Evolutionary conservation across 768 basidiomycete genomes (phyloP).

Genomic region (Boletus pseudopeckii): DNA sequence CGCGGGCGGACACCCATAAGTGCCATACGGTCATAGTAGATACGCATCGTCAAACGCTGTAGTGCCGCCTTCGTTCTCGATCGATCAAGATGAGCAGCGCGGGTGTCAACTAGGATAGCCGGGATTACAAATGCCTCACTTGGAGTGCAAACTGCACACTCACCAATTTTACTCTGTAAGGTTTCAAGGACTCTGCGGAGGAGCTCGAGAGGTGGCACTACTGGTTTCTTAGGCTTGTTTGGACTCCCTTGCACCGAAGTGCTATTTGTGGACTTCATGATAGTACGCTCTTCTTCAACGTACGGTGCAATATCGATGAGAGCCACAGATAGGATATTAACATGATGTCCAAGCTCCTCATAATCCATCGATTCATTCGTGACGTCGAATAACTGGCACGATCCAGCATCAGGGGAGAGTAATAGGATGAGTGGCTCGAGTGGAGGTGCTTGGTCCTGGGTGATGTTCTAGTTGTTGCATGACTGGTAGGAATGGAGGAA

Average conservation of each 20-base stretch:
- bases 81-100: constrained; percentile 72
- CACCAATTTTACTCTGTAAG: constrained; percentile 62
- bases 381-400: constrained; percentile 49
- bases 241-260: constrained; percentile 21
- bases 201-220: constrained; percentile 44
- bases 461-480: not conserved
- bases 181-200: constrained; percentile 47
- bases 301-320: constrained; percentile 59
- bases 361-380: constrained; percentile 57
- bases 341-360: constrained; percentile 51
- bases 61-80: constrained; percentile 68
- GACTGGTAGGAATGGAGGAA: not conserved
- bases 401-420: constrained; percentile 44
- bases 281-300: constrained; percentile 42
- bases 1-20: constrained; percentile 22
- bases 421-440: constrained; percentile 48
- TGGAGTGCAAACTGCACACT: constrained; percentile 20
- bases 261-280: constrained; percentile 8
- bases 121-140: not conserved
- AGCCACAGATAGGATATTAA: constrained; percentile 56
- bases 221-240: constrained; percentile 29
- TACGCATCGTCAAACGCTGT: constrained; percentile 59
- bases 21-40: constrained; percentile 56
- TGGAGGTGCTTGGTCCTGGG: constrained; percentile 47
- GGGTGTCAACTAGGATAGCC: constrained; percentile 54